Evolutionary conservation across 176 grass and related monocot species (phyloP), one percentile per base, ranked within the genome.

Genomic region (Carex scoparia): DNA sequence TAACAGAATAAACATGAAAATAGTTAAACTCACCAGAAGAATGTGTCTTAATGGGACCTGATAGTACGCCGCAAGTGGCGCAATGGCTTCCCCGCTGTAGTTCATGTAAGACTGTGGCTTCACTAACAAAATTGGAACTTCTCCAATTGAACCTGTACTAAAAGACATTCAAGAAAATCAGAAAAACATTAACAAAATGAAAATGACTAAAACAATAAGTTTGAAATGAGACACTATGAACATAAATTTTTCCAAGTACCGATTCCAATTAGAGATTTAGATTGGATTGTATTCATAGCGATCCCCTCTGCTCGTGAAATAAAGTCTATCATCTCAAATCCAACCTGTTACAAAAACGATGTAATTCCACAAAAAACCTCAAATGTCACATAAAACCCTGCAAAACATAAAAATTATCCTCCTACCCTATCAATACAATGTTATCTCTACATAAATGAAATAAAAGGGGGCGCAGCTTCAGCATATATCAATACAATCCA

Each of bases 81-180:
- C 88, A 57, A 94, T 93, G 59, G 90, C 88, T 87, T 99, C 96
- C 42, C 91, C 91, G 11, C 90, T 89, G 85, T 94, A 99, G 86
- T 99, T 99, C 90, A 95, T 94, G 81, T 99, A 99, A 49, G 93
- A 87, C 42, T 99, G 93, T 27, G 97, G 97, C 85, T 99, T 95
- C 85, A 92, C 90, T 84, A 96, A 65, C 78, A 94, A 83, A 86
- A 95, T 85, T 75, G 96, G 93, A 32, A 99, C 91, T 68, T 90
- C 81, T n/a, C 97, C 91, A 79, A 99, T 87, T 68, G 88, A 95
- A 91, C 97, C 93, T 99, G 87, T 80, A 89, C 76, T 85, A 88
- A 89, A 83, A 84, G 65, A 63, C 68, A 79, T 86, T 55, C 55
- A 80, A 69, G 87, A 71, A 6, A 42, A 85, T 54, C 49, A 67